A percentile compares a stretch with the other conserved stretches of the same genome.
Conservation (phyloP, 768 basidiomycete species). For the Xerocomellus dryophilus region DNA sequence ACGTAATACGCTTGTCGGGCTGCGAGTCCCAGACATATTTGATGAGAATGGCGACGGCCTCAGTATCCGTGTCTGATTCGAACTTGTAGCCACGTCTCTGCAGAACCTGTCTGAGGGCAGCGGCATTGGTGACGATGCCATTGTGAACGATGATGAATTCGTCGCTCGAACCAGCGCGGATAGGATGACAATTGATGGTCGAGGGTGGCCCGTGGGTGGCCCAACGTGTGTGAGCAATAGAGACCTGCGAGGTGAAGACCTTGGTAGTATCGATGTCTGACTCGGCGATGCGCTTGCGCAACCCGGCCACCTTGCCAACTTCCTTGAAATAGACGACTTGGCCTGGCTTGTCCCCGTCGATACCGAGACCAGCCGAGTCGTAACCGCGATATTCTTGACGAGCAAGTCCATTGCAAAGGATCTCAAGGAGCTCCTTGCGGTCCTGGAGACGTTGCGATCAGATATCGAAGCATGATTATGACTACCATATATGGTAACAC, state of each 20-base stretch:
- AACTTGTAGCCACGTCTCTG: constrained; percentile 96
- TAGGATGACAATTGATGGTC: constrained; percentile 89
- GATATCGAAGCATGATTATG: constrained; percentile 7
- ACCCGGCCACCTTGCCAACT: constrained; percentile 93
- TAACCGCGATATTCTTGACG: constrained; percentile 98
- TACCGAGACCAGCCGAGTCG: constrained; percentile 86
- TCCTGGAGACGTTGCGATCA: constrained; percentile 44
- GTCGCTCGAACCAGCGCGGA: constrained; percentile 71
- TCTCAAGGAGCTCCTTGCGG: constrained; percentile 87
- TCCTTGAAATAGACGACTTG: constrained; percentile 89
- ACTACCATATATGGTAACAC: constrained; percentile 23
- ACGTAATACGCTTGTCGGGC: constrained; percentile 77
- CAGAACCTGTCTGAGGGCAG: constrained; percentile 85
- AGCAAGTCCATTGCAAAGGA: constrained; percentile 85
- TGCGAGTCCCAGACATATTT: constrained; percentile 98
- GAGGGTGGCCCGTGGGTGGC: constrained; percentile 95
- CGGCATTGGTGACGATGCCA: constrained; percentile 95
- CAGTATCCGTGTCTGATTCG: constrained; percentile 95
- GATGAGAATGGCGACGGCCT: constrained; percentile 91
- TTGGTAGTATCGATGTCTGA: constrained; percentile 72
- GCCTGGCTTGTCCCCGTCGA: constrained; percentile 87
- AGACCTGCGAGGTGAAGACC: constrained; percentile 81
- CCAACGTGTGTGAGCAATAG: constrained; percentile 99
- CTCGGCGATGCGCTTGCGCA: constrained; percentile 83
- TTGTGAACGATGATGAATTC: constrained; percentile 98